Percentiles rank a stretch among this genome's conserved stretches.
phyloP scores from a whole-genome alignment of 192 early-diverging fungal genomes.

The Umbelopsis sp. region DNA sequence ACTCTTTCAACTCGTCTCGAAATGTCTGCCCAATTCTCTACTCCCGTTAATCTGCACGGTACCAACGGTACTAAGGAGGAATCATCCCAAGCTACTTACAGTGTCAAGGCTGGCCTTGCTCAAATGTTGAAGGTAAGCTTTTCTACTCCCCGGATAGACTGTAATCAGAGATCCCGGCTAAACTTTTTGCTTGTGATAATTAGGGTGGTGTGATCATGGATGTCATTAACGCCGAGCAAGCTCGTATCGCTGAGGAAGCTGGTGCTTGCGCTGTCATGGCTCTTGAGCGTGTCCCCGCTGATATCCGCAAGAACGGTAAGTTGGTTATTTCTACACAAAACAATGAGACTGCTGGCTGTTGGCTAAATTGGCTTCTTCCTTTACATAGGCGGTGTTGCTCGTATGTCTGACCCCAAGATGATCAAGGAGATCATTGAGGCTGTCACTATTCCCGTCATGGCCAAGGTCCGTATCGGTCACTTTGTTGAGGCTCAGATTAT shows the following conservation, averaged over 20 bases:
- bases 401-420: slow-evolving; percentile 98
- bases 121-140: slow-evolving; percentile 92
- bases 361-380: not conserved
- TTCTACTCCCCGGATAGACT: not conserved
- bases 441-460: slow-evolving; percentile 99
- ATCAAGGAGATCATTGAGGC: slow-evolving; percentile 95
- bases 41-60: slow-evolving; percentile 50
- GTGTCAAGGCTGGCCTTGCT: slow-evolving; percentile 94
- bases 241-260: slow-evolving; percentile 95
- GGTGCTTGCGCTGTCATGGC: slow-evolving; percentile 98
- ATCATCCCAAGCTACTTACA: slow-evolving; percentile 60
- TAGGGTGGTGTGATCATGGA: slow-evolving; percentile 99
- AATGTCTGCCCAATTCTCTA: slow-evolving; percentile 44
- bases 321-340: not conserved
- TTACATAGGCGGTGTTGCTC: slow-evolving; percentile 81
- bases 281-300: slow-evolving; percentile 96
- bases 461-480: slow-evolving; percentile 98
- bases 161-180: not conserved
- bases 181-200: slow-evolving; percentile 9
- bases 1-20: slow-evolving; percentile 1
- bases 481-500: slow-evolving; percentile 97
- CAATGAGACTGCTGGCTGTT: not conserved
- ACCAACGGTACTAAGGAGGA: slow-evolving; percentile 36
- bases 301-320: slow-evolving; percentile 93
- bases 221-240: slow-evolving; percentile 96